Percentiles rank a stretch among this genome's conserved stretches.
These are phyloP conservation scores for Trichoderma citrinoviride DNA, from an alignment of 2,329 filamentous ascomycete species.

Conservation along the genomic window DNA sequence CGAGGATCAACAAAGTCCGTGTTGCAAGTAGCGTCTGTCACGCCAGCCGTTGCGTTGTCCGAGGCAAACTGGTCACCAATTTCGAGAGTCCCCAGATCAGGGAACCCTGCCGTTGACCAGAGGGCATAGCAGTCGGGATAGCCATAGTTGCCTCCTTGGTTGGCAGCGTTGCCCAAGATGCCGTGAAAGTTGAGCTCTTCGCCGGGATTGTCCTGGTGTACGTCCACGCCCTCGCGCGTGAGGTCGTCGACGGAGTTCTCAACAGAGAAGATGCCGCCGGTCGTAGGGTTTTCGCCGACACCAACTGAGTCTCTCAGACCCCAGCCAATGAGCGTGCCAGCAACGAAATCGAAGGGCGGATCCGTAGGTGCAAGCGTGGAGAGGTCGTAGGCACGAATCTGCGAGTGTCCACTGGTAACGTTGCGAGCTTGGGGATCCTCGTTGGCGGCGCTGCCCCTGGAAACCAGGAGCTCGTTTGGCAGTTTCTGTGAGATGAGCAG, in stretches of 20 bases:
- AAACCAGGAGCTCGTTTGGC: constrained; percentile 60
- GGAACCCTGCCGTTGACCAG: constrained; percentile 53
- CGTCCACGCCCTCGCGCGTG: constrained; percentile 54
- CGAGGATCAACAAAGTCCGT: constrained; percentile 47
- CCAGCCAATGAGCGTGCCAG: constrained; percentile 58
- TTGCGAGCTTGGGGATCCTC: constrained; percentile 55
- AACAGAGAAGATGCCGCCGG: constrained; percentile 56
- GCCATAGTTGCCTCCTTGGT: constrained; percentile 58
- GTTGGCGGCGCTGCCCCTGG: constrained; percentile 62
- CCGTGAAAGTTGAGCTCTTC: constrained; percentile 75
- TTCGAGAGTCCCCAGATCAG: constrained; percentile 40
- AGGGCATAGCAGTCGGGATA: constrained; percentile 69
- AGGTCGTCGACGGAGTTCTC: constrained; percentile 71
- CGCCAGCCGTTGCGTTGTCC: constrained; percentile 31
- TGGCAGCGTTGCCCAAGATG: constrained; percentile 40
- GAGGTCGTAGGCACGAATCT: constrained; percentile 60
- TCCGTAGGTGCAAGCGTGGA: constrained; percentile 30
- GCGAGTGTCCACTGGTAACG: constrained; percentile 57
- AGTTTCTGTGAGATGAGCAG: constrained; percentile 57
- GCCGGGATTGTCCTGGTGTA: constrained; percentile 67
- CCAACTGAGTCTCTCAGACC: constrained; percentile 72
- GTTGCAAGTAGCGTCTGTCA: constrained; percentile 47
- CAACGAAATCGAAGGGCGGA: constrained; percentile 44
- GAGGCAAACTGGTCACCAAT: constrained; percentile 52
- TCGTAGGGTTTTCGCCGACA: constrained; percentile 58